phyloP scores from a whole-genome alignment of 2,329 filamentous ascomycete genomes.

The Talaromyces sp. region DNA sequence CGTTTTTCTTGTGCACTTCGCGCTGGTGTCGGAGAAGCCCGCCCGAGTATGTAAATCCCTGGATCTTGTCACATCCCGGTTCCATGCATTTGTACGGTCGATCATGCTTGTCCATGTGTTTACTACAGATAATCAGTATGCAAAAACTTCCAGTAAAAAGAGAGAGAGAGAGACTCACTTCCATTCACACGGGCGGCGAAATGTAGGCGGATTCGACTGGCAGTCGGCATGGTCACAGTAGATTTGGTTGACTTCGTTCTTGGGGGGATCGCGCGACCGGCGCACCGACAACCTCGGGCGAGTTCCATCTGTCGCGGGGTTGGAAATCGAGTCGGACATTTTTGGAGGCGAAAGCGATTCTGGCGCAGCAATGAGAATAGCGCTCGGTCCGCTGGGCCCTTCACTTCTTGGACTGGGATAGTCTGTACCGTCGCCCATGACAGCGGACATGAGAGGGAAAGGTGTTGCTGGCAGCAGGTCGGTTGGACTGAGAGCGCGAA shows the following conservation, averaged over 20 bases:
- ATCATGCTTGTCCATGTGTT: constrained; percentile 98
- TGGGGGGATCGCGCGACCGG: constrained; percentile 48
- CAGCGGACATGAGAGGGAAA: constrained; percentile 13
- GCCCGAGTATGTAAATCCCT: constrained; percentile 91
- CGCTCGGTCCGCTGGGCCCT: constrained; percentile 31
- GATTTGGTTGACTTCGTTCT: constrained; percentile 68
- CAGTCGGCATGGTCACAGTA: constrained; percentile 70
- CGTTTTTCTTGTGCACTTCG: constrained; percentile 87
- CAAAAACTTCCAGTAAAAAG: constrained; percentile 18
- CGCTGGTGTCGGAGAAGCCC: constrained; percentile 85
- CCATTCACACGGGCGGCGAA: constrained; percentile 86
- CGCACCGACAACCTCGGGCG: constrained; percentile 38
- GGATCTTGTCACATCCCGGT: constrained; percentile 81
- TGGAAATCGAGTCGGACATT: constrained; percentile 27
- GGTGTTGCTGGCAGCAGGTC: not conserved
- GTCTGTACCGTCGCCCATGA: constrained; percentile 39
- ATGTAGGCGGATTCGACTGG: constrained; percentile 58
- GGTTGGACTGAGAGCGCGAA: not conserved
- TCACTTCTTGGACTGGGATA: constrained; percentile 41
- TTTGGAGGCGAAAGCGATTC: constrained; percentile 29
- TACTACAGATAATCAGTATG: constrained; percentile 48
- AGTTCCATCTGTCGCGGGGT: constrained; percentile 21
- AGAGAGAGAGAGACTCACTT: constrained; percentile 58
- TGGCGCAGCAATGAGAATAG: constrained; percentile 30
- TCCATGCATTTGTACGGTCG: constrained; percentile 82